Conservation (phyloP, 352 stramenopile genomes). For the Phytopythium chamaehyphon region DNA sequence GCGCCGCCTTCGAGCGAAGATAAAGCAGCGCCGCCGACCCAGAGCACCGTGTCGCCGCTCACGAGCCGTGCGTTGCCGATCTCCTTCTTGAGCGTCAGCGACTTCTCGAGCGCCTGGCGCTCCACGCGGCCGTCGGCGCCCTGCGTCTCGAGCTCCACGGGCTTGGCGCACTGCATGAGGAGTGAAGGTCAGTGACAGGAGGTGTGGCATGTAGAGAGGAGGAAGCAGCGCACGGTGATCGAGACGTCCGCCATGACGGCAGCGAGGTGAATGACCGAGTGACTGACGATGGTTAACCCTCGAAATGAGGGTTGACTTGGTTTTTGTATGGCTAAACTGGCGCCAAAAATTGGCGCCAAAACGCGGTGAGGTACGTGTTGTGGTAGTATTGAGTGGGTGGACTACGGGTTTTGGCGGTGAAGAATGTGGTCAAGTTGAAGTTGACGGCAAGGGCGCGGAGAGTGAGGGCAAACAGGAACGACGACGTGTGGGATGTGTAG, state of each 20-base stretch:
- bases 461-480: too few species aligned
- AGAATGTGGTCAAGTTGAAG: slow-evolving; percentile 5
- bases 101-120: slow-evolving; percentile 26
- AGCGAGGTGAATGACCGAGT: too few species aligned
- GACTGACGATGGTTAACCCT: background rate
- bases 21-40: slow-evolving; percentile 50
- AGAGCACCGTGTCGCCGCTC: slow-evolving; percentile 65
- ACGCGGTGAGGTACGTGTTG: too few species aligned
- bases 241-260: slow-evolving; percentile 22
- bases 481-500: too few species aligned
- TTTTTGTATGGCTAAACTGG: too few species aligned
- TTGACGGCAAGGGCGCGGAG: too few species aligned
- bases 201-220: background rate
- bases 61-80: slow-evolving; percentile 77
- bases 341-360: too few species aligned
- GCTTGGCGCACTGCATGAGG: slow-evolving; percentile 37
- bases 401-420: slow-evolving; percentile 40
- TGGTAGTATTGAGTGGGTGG: slow-evolving; percentile 7
- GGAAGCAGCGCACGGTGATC: slow-evolving; percentile 9
- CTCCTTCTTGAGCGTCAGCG: slow-evolving; percentile 71
- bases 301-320: background rate
- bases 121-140: slow-evolving; percentile 37
- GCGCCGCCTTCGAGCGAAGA: slow-evolving; percentile 45
- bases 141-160: slow-evolving; percentile 52
- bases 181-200: too few species aligned